Percentiles rank a stretch among this genome's conserved stretches.
Evolutionary conservation across 208 protist genomes (phyloP).

Genomic region (Trypanosoma rangeli): DNA sequence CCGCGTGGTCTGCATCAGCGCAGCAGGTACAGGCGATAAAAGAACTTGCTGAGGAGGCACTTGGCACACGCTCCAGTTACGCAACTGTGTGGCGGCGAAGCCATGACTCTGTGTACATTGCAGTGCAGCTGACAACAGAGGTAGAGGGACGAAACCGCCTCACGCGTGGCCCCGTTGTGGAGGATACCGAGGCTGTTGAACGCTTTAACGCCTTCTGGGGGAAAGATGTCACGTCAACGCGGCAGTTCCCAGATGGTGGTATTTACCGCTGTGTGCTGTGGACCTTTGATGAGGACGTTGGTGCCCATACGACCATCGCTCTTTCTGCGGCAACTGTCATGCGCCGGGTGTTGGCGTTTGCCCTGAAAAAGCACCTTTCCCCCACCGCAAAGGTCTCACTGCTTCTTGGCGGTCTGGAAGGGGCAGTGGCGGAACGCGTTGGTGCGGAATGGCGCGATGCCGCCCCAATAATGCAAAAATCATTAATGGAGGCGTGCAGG

Average conservation of each 20-base stretch:
- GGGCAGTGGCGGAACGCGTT: slow-evolving; percentile 59
- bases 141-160: slow-evolving; percentile 74
- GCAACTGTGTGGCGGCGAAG: slow-evolving; percentile 49
- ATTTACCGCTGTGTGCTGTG: slow-evolving; percentile 87
- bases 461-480: slow-evolving; percentile 52
- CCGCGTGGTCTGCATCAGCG: slow-evolving; percentile 17
- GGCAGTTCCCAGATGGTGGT: slow-evolving; percentile 85
- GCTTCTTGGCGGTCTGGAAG: slow-evolving; percentile 65
- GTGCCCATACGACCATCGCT: slow-evolving; percentile 49
- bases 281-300: slow-evolving; percentile 54
- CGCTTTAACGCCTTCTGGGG: slow-evolving; percentile 87
- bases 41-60: slow-evolving; percentile 43
- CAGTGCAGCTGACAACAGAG: slow-evolving; percentile 57
- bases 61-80: slow-evolving; percentile 45
- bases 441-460: slow-evolving; percentile 80
- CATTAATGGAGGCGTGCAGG: slow-evolving; percentile 57
- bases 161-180: slow-evolving; percentile 71
- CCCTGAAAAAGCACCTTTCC: slow-evolving; percentile 53
- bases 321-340: slow-evolving; percentile 58
- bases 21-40: slow-evolving; percentile 28
- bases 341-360: slow-evolving; percentile 58
- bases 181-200: slow-evolving; percentile 61
- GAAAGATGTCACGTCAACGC: slow-evolving; percentile 56
- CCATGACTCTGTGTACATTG: slow-evolving; percentile 46
- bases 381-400: slow-evolving; percentile 36